Conservation (phyloP, 2,329 filamentous ascomycete genomes). For the Aureobasidium namibiae region DNA sequence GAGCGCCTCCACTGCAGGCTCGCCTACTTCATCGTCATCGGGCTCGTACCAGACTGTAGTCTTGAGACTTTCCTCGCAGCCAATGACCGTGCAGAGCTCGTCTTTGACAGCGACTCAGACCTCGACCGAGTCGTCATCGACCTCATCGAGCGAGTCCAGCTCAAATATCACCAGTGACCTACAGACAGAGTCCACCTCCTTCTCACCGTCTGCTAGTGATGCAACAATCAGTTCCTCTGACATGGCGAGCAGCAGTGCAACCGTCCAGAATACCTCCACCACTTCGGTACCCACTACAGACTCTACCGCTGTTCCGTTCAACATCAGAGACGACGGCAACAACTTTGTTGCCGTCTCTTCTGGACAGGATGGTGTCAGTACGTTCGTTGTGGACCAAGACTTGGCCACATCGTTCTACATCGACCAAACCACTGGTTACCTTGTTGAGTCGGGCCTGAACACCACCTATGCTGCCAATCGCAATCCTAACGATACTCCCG, state of each 20-base stretch:
- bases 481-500: neutral
- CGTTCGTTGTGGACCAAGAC: neutral
- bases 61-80: neutral
- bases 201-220: no score
- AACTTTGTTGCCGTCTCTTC: neutral
- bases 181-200: neutral
- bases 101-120: neutral
- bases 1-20: neutral
- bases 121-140: neutral
- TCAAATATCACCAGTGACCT: neutral
- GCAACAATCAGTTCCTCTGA: neutral
- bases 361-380: neutral
- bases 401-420: constrained; percentile 3
- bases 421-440: neutral
- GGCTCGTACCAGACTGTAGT: neutral
- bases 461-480: neutral
- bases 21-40: neutral
- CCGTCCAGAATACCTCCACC: neutral
- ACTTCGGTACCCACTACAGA: neutral
- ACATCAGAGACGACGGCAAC: neutral
- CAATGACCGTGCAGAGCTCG: neutral
- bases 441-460: neutral
- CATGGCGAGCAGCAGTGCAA: neutral
- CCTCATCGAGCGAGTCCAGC: neutral
- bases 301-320: neutral